These are phyloP conservation scores for Nannochloropsis oceanica DNA, from an alignment of 108 stramenopile species.

Conservation along the genomic window DNA sequence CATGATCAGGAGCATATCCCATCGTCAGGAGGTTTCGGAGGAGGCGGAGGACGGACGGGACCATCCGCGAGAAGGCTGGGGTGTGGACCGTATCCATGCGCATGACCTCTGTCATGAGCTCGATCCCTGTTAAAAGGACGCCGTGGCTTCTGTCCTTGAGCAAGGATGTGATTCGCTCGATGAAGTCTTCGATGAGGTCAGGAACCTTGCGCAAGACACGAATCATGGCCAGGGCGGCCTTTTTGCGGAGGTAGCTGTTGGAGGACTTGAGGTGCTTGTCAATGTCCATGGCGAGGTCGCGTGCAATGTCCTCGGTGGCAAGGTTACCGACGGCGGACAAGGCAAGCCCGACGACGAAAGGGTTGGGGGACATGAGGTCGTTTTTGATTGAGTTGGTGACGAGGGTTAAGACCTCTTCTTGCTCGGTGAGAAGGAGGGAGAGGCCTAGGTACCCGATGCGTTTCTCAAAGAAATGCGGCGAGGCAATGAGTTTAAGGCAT, in stretches of 20 bases:
- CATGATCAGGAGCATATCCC: conserved; percentile 88
- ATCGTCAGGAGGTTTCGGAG: conserved; percentile 73
- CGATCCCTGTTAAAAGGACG: conserved; percentile 80
- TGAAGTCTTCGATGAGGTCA: conserved; percentile 93
- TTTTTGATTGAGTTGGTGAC: conserved; percentile 45
- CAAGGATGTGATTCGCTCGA: conserved; percentile 60
- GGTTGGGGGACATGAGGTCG: conserved; percentile 37
- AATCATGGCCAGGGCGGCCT: conserved; percentile 87
- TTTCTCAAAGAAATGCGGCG: conserved; percentile 90
- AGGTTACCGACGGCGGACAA: conserved; percentile 94
- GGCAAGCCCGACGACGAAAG: conserved; percentile 77
- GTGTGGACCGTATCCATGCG: conserved; percentile 59
- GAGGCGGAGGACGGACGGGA: conserved; percentile 74
- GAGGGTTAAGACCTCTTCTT: conserved; percentile 96
- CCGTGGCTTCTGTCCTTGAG: conserved; percentile 82
- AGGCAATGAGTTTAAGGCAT: conserved; percentile 95
- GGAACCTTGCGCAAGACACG: conserved; percentile 50
- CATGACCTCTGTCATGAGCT: conserved; percentile 58
- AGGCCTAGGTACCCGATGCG: conserved; percentile 75
- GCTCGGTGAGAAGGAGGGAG: conserved; percentile 89
- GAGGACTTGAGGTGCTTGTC: conserved; percentile 70
- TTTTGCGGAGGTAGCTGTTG: conserved; percentile 78
- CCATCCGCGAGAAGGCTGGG: conserved; percentile 40
- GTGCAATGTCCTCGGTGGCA: conserved; percentile 82
- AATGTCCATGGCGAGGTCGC: conserved; percentile 85